phyloP scores from a whole-genome alignment of 441 rosid genomes.

The Isatis lusitanica region DNA sequence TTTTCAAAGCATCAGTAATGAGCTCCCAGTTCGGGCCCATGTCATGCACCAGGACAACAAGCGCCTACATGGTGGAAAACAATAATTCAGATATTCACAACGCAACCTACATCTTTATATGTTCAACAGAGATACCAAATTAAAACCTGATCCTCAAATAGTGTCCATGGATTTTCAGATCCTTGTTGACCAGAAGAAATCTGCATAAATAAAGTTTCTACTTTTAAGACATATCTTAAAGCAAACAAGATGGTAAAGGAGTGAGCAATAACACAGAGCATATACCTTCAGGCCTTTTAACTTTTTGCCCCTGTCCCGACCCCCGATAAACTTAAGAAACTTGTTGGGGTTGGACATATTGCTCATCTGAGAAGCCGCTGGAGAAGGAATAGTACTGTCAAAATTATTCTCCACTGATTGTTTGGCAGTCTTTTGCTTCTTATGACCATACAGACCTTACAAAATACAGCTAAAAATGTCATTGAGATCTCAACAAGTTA shows the following conservation, averaged over 20 bases:
- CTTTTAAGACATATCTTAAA: constrained; percentile 16
- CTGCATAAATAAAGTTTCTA: constrained; percentile 49
- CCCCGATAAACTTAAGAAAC: constrained; percentile 60
- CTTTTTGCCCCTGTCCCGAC: constrained; percentile 70
- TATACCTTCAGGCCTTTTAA: constrained; percentile 69
- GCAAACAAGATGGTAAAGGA: constrained; percentile 17
- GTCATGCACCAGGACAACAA: constrained; percentile 95
- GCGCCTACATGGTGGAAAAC: constrained; percentile 56
- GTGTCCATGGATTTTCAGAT: constrained; percentile 80
- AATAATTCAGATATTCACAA: not conserved
- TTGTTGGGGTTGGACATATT: constrained; percentile 81
- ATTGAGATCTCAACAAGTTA: constrained; percentile 12
- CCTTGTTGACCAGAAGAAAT: constrained; percentile 68
- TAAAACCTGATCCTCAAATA: constrained; percentile 86
- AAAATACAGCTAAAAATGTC: constrained; percentile 27
- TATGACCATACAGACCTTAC: constrained; percentile 67
- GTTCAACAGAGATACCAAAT: constrained; percentile 13
- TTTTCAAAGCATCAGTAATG: constrained; percentile 91
- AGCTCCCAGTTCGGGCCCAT: constrained; percentile 99
- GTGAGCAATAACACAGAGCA: constrained; percentile 3
- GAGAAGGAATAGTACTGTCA: constrained; percentile 69
- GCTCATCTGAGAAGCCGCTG: constrained; percentile 84
- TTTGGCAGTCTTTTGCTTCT: constrained; percentile 70
- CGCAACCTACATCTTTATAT: not conserved
- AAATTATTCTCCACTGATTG: constrained; percentile 55